Conservation (phyloP, 1,284 basidiomycete genomes). For the Earliella scabrosa region DNA sequence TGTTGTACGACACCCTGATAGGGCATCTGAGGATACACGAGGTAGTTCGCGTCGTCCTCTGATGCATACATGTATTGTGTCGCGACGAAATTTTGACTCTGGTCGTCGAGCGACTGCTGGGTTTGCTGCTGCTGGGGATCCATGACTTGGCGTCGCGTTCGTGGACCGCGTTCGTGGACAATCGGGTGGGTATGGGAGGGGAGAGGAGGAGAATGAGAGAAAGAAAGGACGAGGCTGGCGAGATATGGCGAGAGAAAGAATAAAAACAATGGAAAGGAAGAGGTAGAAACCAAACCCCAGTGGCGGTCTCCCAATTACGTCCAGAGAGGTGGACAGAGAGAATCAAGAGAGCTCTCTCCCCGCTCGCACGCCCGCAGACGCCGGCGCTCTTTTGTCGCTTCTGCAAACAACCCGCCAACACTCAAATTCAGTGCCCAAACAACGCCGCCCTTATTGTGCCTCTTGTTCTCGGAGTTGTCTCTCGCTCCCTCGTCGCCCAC, state of each 20-base stretch:
- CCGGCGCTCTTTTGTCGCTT: conserved; percentile 14
- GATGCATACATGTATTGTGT: conserved; percentile 42
- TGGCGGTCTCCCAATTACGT: conserved; percentile 32
- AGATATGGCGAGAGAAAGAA: conserved; percentile 31
- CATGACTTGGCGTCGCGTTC: conserved; percentile 44
- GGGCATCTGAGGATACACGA: conserved; percentile 47
- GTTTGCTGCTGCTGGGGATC: conserved; percentile 44
- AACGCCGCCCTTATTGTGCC: conserved; percentile 18
- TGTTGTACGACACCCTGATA: conserved; percentile 46
- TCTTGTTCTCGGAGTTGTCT: neutral
- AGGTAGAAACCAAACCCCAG: conserved; percentile 20
- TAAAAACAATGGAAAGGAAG: conserved; percentile 31
- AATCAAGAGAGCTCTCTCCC: conserved; percentile 2
- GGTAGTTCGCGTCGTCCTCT: conserved; percentile 44
- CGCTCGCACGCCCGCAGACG: conserved; percentile 14
- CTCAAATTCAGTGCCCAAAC: conserved; percentile 14
- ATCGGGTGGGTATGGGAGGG: conserved; percentile 22
- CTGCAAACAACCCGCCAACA: too few species aligned
- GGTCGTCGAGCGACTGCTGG: conserved; percentile 43
- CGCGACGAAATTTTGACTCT: conserved; percentile 42
- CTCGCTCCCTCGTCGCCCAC: neutral
- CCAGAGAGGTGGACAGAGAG: conserved; percentile 24
- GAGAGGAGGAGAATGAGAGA: conserved; percentile 35
- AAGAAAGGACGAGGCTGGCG: conserved; percentile 24
- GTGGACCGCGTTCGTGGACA: conserved; percentile 24